Percentiles rank a stretch among this genome's conserved stretches.
phyloP scores from a whole-genome alignment of 2,329 filamentous ascomycete genomes.

The Fusarium hostae region DNA sequence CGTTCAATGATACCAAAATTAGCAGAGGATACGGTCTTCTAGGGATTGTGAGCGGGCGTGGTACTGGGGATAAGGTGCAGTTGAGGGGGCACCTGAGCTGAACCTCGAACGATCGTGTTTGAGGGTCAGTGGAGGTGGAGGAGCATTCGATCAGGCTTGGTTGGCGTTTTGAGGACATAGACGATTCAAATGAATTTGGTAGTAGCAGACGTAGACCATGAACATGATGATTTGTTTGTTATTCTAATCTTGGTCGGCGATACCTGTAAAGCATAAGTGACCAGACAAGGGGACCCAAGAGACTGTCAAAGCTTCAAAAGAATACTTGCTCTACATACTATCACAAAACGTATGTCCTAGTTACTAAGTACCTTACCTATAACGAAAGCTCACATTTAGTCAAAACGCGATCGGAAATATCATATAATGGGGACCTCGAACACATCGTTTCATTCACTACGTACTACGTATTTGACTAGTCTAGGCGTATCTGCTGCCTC shows the following conservation, averaged over 20 bases:
- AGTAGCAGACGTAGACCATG: constrained; percentile 49
- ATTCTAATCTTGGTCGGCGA: background rate
- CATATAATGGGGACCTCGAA: no score
- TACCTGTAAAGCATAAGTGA: background rate
- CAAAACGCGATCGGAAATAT: no score
- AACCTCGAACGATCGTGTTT: constrained; percentile 37
- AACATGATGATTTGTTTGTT: constrained; percentile 46
- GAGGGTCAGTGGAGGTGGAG: constrained; percentile 34
- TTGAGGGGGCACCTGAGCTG: constrained; percentile 28
- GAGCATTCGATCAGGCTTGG: constrained; percentile 50
- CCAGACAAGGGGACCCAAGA: no score
- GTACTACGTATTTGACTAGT: background rate
- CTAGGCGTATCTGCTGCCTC: background rate
- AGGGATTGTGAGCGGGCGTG: constrained; percentile 19
- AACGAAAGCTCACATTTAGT: no score
- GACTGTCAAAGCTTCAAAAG: background rate
- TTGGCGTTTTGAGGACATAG: constrained; percentile 54
- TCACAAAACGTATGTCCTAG: background rate
- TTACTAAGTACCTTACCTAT: background rate
- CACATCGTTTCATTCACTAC: background rate
- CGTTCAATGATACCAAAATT: constrained; percentile 46
- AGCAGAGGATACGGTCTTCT: constrained; percentile 24
- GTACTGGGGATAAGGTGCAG: constrained; percentile 17
- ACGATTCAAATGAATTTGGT: constrained; percentile 53
- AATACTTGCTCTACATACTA: background rate